Conservation (phyloP, 441 rosid species). For the Bruguiera hainesii region DNA sequence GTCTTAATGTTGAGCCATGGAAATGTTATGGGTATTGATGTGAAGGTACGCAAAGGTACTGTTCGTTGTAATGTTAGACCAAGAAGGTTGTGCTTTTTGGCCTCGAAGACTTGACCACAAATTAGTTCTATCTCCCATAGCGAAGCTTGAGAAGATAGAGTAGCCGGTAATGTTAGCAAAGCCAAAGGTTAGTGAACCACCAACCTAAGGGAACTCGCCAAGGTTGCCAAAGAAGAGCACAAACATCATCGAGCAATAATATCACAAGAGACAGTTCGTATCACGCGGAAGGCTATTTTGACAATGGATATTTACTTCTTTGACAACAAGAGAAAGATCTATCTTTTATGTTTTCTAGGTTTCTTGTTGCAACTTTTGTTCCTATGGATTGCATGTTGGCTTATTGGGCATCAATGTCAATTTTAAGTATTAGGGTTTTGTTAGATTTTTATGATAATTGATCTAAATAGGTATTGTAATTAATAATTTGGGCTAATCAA, state of each 20-base stretch:
- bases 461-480: too few relatives aligned
- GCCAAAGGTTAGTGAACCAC: slow-evolving; percentile 81
- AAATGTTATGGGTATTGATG: slow-evolving; percentile 60
- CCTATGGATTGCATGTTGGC: slow-evolving; percentile 21
- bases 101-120: slow-evolving; percentile 88
- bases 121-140: slow-evolving; percentile 89
- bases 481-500: too few relatives aligned
- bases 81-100: slow-evolving; percentile 48
- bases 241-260: slow-evolving; percentile 83
- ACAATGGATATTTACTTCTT: slow-evolving; percentile 51
- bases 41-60: slow-evolving; percentile 44
- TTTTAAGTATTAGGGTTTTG: too few relatives aligned
- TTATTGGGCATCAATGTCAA: slow-evolving; percentile 26
- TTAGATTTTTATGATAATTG: too few relatives aligned
- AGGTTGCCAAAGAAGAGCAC: slow-evolving; percentile 72
- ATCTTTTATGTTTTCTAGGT: slow-evolving; percentile 12
- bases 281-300: slow-evolving; percentile 61
- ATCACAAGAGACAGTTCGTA: slow-evolving; percentile 65
- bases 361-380: slow-evolving; percentile 5
- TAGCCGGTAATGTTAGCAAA: slow-evolving; percentile 92
- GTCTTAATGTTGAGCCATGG: slow-evolving; percentile 73
- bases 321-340: slow-evolving; percentile 28
- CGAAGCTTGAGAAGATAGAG: slow-evolving; percentile 80
- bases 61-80: slow-evolving; percentile 63
- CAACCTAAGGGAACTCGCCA: slow-evolving; percentile 69